Percentiles rank a stretch among this genome's conserved stretches.
These are phyloP conservation scores for Pigoraptor vietnamica DNA, from an alignment of 78 protist species.

Conservation along the genomic window DNA sequence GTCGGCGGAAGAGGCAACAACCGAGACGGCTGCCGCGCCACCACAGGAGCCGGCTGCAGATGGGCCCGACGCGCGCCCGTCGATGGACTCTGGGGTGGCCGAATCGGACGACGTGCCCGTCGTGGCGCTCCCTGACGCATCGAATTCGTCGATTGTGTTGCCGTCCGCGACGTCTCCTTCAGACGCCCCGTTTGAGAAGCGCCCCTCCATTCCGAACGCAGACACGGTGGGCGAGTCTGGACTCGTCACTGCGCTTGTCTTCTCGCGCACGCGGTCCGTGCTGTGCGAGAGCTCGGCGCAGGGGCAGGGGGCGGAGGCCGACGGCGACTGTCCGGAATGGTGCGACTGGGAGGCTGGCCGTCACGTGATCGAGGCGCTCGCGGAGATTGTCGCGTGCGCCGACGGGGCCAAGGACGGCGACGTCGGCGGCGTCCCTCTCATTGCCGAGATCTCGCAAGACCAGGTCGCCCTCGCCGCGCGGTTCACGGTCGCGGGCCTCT, in stretches of 20 bases:
- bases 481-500: neutral
- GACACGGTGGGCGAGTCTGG: too few relatives aligned
- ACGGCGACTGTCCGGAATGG: neutral
- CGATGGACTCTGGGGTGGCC: neutral
- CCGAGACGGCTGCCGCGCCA: too few relatives aligned
- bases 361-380: neutral
- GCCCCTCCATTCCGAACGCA: too few relatives aligned
- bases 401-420: neutral
- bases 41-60: neutral
- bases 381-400: neutral
- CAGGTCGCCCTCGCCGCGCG: neutral
- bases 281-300: too few relatives aligned
- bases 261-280: too few relatives aligned
- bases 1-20: too few relatives aligned
- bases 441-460: neutral
- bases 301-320: too few relatives aligned
- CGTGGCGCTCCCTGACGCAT: neutral
- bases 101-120: neutral
- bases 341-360: neutral
- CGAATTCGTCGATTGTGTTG: neutral
- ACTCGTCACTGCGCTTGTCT: too few relatives aligned
- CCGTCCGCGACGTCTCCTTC: too few relatives aligned
- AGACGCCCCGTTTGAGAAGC: too few relatives aligned
- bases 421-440: neutral
- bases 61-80: neutral